Evolutionary conservation across 176 grass and related monocot species (phyloP), one percentile per base, ranked within the genome.

Genomic region (Bolboschoenus planiculmis): DNA sequence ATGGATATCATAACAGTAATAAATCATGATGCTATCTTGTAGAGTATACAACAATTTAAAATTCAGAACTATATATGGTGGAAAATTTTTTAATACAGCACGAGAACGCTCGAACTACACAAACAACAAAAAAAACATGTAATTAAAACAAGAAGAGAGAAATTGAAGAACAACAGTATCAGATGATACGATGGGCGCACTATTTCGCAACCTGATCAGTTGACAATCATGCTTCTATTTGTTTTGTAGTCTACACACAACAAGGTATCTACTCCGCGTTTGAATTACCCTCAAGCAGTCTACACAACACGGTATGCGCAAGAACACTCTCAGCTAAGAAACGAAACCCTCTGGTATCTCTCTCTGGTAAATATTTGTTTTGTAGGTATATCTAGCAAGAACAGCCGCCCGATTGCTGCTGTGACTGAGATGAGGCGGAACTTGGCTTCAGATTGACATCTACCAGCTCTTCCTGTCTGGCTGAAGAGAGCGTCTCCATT

Each of bases 381-480:
- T 67, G 33, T 20, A 42, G 37, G 35, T 13, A 18, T 59, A 48
- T 64, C 56, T 92, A 96, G 84, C 97, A 99, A 83, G 84, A 90
- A 84, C 97, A 99, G 60, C 91, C 91, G 72, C 93, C 97, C 62
- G 93, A 81, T 79, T 93, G 91, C 1, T 89, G 81, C 83, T 96
- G 93, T 6, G 88, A 86, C 59, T 96, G 91, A 74, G 97, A 93
- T 24, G 92, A 91, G 2, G 91, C 86, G 43, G 85, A 91, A 81
- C 81, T 90, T 0, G 93, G 85, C 79, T 88, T 95, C 83, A 99
- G 83, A 81, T 99, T 99, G 43, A 99, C 96, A 74, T 99, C 93
- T 47, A 99, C 91, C 92, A 99, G 89, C 71, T 93, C 96, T 80
- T 95, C 96, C 76, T 99, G 96, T 85, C 95, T 99, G 35, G 96